A percentile compares a stretch with the other conserved stretches of the same genome.
Evolutionary conservation across 345 rosid genomes (phyloP).

Genomic region (Linum lewisii): DNA sequence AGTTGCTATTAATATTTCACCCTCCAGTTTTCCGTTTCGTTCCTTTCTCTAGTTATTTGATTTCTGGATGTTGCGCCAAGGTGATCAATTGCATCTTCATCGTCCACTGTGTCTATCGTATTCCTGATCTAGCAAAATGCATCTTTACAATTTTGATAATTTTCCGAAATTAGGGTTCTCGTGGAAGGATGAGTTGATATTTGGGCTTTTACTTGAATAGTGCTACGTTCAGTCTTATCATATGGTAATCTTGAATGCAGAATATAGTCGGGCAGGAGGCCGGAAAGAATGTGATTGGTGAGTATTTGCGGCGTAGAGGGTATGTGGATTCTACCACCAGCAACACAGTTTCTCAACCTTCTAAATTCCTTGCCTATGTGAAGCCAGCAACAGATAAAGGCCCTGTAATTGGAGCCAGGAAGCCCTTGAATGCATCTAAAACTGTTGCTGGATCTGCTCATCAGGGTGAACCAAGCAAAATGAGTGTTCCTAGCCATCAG

Average conservation of each 20-base stretch:
- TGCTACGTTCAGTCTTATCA: not conserved
- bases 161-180: not conserved
- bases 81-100: not conserved
- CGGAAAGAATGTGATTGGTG: conserved; percentile 60
- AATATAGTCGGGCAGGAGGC: conserved; percentile 72
- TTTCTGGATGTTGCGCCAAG: not conserved
- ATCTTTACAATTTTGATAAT: not conserved
- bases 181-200: too few species aligned
- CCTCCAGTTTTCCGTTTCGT: not conserved
- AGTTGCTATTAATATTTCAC: not conserved
- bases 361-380: conserved; percentile 60
- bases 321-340: conserved; percentile 31
- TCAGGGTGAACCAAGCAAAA: conserved; percentile 22
- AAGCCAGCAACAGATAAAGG: conserved; percentile 52
- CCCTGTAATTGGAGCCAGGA: conserved; percentile 38
- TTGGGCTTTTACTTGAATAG: too few species aligned
- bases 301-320: conserved; percentile 67
- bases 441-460: conserved; percentile 21
- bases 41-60: not conserved
- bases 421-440: conserved; percentile 37
- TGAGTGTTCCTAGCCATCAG: too few species aligned
- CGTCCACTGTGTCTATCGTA: not conserved
- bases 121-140: not conserved
- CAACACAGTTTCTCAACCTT: conserved; percentile 27
- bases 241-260: conserved; percentile 24